Evolutionary conservation across 306 rosid genomes (phyloP).

Genomic region (Casuarina cunninghamiana): DNA sequence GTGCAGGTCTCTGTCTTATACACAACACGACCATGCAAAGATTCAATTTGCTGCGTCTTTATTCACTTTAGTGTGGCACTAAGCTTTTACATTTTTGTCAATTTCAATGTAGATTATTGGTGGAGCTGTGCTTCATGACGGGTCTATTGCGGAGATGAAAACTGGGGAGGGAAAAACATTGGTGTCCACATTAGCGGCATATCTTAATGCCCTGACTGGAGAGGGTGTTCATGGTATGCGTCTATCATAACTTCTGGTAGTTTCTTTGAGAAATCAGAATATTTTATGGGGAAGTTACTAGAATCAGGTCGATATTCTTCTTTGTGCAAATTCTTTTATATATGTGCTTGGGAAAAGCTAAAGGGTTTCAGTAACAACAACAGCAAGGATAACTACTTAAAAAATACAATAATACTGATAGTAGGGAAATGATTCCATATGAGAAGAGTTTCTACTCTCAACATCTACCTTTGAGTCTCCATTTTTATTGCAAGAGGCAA

Average conservation of each 20-base stretch:
- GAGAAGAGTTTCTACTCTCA: neutral
- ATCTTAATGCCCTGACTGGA: constrained; percentile 86
- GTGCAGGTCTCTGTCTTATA: constrained; percentile 66
- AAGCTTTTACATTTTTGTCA: constrained; percentile 19
- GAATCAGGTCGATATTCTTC: neutral
- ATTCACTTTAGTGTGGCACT: neutral
- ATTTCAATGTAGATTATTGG: constrained; percentile 72
- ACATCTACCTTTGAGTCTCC: neutral
- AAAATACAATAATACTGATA: neutral
- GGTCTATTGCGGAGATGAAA: constrained; percentile 98
- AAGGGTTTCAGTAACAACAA: neutral
- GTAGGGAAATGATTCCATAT: neutral
- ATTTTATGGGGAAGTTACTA: neutral
- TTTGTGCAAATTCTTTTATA: neutral
- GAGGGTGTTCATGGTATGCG: constrained; percentile 93
- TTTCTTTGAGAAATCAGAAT: neutral
- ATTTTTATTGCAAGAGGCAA: neutral
- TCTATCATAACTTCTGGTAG: constrained; percentile 1
- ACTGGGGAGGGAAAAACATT: constrained; percentile 97
- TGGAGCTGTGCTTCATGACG: constrained; percentile 96
- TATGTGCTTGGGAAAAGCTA: neutral
- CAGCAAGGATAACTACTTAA: neutral
- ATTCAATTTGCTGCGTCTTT: neutral
- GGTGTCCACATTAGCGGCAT: constrained; percentile 91
- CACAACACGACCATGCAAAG: constrained; percentile 7